Evolutionary conservation across 2,329 filamentous ascomycete genomes (phyloP).

Genomic region (Arthroderma uncinatum): DNA sequence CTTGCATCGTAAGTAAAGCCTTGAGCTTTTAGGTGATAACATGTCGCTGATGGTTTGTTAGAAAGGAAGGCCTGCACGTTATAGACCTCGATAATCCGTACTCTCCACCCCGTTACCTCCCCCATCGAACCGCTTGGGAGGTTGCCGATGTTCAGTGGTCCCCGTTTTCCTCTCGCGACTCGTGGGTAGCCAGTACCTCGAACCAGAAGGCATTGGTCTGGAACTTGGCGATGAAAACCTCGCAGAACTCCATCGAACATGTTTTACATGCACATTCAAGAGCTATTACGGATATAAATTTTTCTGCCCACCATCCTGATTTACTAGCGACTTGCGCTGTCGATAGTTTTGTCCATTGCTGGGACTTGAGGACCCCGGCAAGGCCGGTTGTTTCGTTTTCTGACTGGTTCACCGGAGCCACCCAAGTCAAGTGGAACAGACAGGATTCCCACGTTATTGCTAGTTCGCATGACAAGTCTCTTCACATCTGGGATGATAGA

Average conservation of each 20-base stretch:
- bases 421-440: constrained; percentile 89
- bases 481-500: constrained; percentile 84
- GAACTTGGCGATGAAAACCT: constrained; percentile 64
- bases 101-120: constrained; percentile 71
- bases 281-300: constrained; percentile 93
- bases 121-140: constrained; percentile 82
- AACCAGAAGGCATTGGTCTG: constrained; percentile 91
- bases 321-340: constrained; percentile 81
- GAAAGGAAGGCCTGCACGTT: constrained; percentile 75
- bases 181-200: constrained; percentile 88
- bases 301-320: constrained; percentile 85
- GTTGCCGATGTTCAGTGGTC: constrained; percentile 97
- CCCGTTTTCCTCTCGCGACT: constrained; percentile 76
- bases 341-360: constrained; percentile 85
- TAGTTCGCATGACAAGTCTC: constrained; percentile 76
- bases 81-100: constrained; percentile 87
- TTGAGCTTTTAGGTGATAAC: not conserved
- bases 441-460: constrained; percentile 78
- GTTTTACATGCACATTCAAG: constrained; percentile 75
- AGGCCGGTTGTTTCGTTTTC: constrained; percentile 71
- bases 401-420: constrained; percentile 87
- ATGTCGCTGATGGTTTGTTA: constrained; percentile 21
- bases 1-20: constrained; percentile 55
- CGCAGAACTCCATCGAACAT: constrained; percentile 75
- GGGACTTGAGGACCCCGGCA: constrained; percentile 68